Evolutionary conservation across 371 early-diverging fungal genomes (phyloP).

Genomic region (Mucor lusitanicus): DNA sequence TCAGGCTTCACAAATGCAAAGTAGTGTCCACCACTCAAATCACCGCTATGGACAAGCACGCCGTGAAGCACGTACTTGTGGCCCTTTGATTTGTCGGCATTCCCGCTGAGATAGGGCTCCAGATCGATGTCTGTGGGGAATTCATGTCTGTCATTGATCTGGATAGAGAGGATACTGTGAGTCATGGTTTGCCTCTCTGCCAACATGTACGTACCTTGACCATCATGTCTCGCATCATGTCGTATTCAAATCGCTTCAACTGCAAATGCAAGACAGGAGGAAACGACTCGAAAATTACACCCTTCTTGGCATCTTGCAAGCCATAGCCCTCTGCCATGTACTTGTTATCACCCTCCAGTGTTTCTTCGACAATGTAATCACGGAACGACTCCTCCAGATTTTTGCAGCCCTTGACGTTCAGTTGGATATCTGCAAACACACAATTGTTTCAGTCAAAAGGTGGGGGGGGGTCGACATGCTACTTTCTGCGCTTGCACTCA

Average conservation of each 20-base stretch:
- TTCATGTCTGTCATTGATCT: conserved; percentile 96
- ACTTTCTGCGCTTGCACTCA: not conserved
- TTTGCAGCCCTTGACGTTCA: conserved; percentile 92
- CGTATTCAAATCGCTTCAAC: conserved; percentile 97
- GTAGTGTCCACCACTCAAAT: conserved; percentile 96
- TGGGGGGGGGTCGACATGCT: not conserved
- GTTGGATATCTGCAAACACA: conserved; percentile 65
- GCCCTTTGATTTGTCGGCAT: conserved; percentile 63
- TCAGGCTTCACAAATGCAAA: conserved; percentile 89
- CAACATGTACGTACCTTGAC: conserved; percentile 68
- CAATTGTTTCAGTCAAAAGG: no score
- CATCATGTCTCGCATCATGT: conserved; percentile 87
- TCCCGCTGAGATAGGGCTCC: conserved; percentile 76
- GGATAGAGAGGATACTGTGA: no score
- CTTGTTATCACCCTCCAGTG: conserved; percentile 94
- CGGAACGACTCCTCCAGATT: conserved; percentile 90
- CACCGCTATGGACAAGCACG: conserved; percentile 97
- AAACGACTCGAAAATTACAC: conserved; percentile 90
- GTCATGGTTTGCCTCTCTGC: no score
- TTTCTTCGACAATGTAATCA: conserved; percentile 87
- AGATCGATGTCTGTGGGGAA: conserved; percentile 90
- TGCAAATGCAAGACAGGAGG: conserved; percentile 98
- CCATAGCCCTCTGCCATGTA: conserved; percentile 96
- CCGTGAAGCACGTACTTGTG: conserved; percentile 87
- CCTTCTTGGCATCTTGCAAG: conserved; percentile 95